These are phyloP conservation scores for Sporothrix variecibatus DNA, from an alignment of 2,329 filamentous ascomycete genomes.

Conservation along the genomic window DNA sequence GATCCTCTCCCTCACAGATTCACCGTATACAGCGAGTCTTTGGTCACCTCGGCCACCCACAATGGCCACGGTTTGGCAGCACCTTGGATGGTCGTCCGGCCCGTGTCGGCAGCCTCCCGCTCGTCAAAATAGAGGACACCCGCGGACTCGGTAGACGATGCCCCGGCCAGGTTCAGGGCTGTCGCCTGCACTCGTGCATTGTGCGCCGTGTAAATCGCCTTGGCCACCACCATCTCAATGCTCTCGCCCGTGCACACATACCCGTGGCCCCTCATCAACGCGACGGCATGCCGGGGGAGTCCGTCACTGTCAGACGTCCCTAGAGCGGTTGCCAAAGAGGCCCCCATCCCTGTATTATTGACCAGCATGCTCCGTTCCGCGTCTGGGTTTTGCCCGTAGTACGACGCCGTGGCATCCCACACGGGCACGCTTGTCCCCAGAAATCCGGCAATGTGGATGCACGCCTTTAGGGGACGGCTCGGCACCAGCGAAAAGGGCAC, in stretches of 20 bases:
- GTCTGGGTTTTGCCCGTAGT: neutral
- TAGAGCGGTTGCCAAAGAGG: neutral
- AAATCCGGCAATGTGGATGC: neutral
- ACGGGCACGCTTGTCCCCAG: neutral
- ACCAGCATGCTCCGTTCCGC: slow-evolving; percentile 5
- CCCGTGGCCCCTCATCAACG: neutral
- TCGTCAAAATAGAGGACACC: slow-evolving; percentile 3
- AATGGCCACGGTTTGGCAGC: slow-evolving; percentile 5
- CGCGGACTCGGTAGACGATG: too few species aligned
- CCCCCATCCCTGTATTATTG: neutral
- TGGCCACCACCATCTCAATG: slow-evolving; percentile 8
- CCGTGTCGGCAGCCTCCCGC: neutral
- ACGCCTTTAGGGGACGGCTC: neutral
- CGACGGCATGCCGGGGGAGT: neutral
- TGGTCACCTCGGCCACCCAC: neutral
- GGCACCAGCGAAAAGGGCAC: neutral
- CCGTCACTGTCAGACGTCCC: neutral
- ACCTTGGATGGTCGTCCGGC: neutral
- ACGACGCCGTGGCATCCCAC: neutral
- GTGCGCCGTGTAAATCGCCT: slow-evolving; percentile 3
- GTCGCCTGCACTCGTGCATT: neutral
- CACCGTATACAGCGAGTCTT: neutral
- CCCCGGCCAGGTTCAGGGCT: too few species aligned
- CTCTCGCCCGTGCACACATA: slow-evolving; percentile 7
- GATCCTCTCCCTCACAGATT: neutral